Evolutionary conservation across 2,329 filamentous ascomycete genomes (phyloP).

Genomic region (Ophidiomyces ophidiicola): DNA sequence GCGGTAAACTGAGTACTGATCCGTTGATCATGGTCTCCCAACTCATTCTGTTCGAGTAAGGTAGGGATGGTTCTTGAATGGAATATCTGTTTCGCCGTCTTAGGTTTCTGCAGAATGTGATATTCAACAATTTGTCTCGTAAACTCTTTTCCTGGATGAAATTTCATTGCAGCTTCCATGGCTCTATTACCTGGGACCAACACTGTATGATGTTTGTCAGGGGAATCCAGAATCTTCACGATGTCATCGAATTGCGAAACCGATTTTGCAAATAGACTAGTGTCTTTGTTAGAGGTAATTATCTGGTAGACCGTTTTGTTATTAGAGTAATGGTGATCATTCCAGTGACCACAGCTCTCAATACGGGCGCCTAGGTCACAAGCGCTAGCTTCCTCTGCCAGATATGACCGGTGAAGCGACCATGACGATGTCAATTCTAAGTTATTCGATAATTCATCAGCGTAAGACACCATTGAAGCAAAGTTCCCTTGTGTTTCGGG

Average conservation of each 20-base stretch:
- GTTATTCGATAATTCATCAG: conserved; percentile 4
- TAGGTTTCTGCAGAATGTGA: conserved; percentile 58
- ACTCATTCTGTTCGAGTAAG: conserved; percentile 43
- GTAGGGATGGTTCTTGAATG: conserved; percentile 64
- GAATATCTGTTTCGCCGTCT: conserved; percentile 54
- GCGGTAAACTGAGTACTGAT: conserved; percentile 54
- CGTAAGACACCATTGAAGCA: not conserved
- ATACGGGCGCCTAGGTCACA: no score
- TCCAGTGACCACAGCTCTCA: not conserved
- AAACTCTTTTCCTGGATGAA: conserved; percentile 54
- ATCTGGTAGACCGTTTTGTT: conserved; percentile 70
- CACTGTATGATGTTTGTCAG: conserved; percentile 60
- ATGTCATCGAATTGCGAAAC: conserved; percentile 61
- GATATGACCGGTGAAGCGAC: conserved; percentile 1
- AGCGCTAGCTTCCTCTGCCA: no score
- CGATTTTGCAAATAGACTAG: conserved; percentile 62
- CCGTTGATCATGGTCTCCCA: conserved; percentile 59
- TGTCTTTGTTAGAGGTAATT: conserved; percentile 63
- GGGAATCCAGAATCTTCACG: conserved; percentile 61
- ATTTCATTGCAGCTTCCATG: conserved; percentile 52
- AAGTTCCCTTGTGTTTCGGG: not conserved
- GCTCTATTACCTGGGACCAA: conserved; percentile 70
- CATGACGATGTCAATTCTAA: not conserved
- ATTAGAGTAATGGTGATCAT: conserved; percentile 33
- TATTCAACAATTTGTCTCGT: conserved; percentile 60